Evolutionary conservation across 2,329 filamentous ascomycete genomes (phyloP).

Genomic region (Lachnellula willkommii): DNA sequence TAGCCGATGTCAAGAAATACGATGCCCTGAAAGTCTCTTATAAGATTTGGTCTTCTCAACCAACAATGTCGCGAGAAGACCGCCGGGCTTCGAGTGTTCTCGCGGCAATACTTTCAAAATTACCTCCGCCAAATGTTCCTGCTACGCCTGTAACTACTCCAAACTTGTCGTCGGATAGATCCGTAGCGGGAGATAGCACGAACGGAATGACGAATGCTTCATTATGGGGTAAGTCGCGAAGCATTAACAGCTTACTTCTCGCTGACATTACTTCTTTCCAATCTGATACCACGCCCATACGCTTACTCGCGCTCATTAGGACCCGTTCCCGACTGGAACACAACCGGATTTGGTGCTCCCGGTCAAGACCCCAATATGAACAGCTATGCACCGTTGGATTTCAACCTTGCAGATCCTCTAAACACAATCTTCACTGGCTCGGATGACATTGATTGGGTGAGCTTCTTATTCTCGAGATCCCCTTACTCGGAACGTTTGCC

Average conservation of each 20-base stretch:
- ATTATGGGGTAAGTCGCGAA: neutral
- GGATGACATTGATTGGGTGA: conserved; percentile 7
- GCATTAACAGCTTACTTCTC: neutral
- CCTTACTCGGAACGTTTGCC: neutral
- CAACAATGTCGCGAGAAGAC: conserved; percentile 5
- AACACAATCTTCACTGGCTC: conserved; percentile 1
- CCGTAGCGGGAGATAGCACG: neutral
- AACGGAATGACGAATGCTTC: neutral
- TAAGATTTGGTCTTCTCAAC: conserved; percentile 10
- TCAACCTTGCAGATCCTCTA: neutral
- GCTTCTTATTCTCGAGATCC: neutral
- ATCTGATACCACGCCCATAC: neutral
- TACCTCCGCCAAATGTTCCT: neutral
- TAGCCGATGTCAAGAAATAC: neutral
- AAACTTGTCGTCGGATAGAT: neutral
- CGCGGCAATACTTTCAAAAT: conserved; percentile 9
- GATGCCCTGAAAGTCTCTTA: conserved; percentile 5
- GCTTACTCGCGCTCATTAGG: neutral
- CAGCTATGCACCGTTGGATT: neutral
- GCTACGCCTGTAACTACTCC: neutral
- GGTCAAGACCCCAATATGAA: neutral
- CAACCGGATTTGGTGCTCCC: neutral
- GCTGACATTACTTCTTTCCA: neutral
- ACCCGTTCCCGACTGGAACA: neutral
- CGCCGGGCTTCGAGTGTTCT: conserved; percentile 9